Evolutionary conservation across 1,284 basidiomycete genomes (phyloP).

Genomic region (Cryptococcus deneoformans): DNA sequence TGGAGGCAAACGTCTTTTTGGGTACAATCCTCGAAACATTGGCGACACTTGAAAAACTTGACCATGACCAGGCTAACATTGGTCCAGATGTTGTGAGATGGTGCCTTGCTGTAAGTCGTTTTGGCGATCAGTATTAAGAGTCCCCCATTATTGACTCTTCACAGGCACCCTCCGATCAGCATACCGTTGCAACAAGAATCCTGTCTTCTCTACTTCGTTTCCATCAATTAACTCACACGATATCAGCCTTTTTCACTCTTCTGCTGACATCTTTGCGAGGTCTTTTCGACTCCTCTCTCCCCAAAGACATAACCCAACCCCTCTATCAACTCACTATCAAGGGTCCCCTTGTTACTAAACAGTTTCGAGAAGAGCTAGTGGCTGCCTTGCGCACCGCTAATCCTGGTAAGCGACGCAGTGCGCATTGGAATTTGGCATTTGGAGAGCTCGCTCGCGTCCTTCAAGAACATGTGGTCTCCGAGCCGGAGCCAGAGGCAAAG

Average conservation of each 20-base stretch:
- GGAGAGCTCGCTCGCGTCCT: neutral
- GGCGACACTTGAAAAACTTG: constrained; percentile 24
- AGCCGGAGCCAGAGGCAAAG: neutral
- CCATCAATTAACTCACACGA: constrained; percentile 32
- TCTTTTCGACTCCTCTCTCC: constrained; percentile 18
- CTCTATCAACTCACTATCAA: constrained; percentile 24
- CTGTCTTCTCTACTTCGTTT: constrained; percentile 28
- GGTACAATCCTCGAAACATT: constrained; percentile 18
- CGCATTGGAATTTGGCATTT: constrained; percentile 5
- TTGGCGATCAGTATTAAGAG: neutral
- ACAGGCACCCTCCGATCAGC: constrained; percentile 7
- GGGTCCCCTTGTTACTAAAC: constrained; percentile 15
- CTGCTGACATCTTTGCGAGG: constrained; percentile 17
- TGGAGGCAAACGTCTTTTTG: constrained; percentile 10
- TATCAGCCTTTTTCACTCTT: constrained; percentile 21
- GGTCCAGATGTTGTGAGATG: constrained; percentile 27
- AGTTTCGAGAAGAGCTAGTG: constrained; percentile 2
- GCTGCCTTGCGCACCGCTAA: constrained; percentile 4
- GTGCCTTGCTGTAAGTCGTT: constrained; percentile 31
- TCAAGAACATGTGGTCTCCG: neutral
- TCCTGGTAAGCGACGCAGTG: constrained; percentile 4
- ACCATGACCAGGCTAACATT: constrained; percentile 27
- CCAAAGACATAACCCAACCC: constrained; percentile 17
- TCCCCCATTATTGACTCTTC: neutral
- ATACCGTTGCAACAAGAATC: constrained; percentile 11